Evolutionary conservation across 208 protist species (phyloP), one percentile per base, ranked within the genome.

Genomic region (Trypanosoma cruzi): DNA sequence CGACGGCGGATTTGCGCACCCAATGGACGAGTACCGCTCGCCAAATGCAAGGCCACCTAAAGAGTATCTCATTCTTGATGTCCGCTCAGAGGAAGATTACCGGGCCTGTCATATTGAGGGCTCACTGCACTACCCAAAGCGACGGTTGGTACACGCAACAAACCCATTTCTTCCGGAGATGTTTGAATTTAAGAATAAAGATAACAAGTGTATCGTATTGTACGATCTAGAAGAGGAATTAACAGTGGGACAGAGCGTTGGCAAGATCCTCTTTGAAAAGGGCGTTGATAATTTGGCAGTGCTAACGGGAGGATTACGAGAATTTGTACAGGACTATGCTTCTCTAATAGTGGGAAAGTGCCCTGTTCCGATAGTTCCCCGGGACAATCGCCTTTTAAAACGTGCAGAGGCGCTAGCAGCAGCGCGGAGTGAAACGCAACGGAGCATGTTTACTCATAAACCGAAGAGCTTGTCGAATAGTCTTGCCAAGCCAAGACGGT

Each of bases 121-220:
- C 0, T 85, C 93, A 13, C 54, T 95, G 28, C 89, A 95, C 77
- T 97, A 96, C 71, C 86, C 89, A 1, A 83, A 81, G 59, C 80
- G 84, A 14, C 83, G 75, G 60, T 63, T 97, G 36, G 74, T 87
- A 56, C 88, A 95, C 73, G 78, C 88, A 24, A 93, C 75, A 2
- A 91, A 84, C 60, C 89, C 89, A 0, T 89, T 95, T 72, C 60
- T 91, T 46, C 77, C 88, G 0, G 89, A 95, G 64, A 93, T 97
- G 81, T 93, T 85, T 75, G 57, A 77, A 10, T 85, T 92, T 68
- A 95, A 95, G 65, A 97, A 97, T 78, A 96, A 94, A 70, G 80
- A 84, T 2, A 84, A 86, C 29, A 89, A 90, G 57, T 34, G 85
- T 28, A 88, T 97, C 49, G 81, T 96, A 4, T 61, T 96, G n/a